phyloP scores from a whole-genome alignment of 192 early-diverging fungal species.

The Coemansia interrupta region DNA sequence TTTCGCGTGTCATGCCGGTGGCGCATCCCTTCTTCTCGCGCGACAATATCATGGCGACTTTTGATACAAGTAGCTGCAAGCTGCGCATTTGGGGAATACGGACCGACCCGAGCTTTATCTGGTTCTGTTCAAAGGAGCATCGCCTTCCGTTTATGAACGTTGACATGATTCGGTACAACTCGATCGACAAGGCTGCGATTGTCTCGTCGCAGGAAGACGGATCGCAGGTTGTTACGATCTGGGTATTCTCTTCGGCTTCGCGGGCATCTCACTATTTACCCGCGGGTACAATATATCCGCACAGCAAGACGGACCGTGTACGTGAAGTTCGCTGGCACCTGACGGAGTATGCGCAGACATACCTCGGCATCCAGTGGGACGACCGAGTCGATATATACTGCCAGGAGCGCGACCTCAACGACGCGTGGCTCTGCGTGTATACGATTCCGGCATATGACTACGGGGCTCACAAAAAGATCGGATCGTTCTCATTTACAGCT shows the following conservation, averaged over 20 bases:
- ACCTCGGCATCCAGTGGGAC: conserved; percentile 51
- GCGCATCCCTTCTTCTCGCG: conserved; percentile 45
- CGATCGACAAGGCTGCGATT: conserved; percentile 54
- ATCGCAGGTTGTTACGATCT: conserved; percentile 40
- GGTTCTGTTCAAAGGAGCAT: conserved; percentile 53
- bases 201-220: conserved; percentile 40
- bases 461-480: conserved; percentile 33
- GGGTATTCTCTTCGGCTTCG: conserved; percentile 55
- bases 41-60: conserved; percentile 52
- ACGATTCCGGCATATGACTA: conserved; percentile 32
- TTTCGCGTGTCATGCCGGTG: conserved; percentile 51
- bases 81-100: conserved; percentile 51
- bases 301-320: conserved; percentile 28
- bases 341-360: conserved; percentile 51
- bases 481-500: conserved; percentile 51
- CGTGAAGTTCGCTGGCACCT: conserved; percentile 52
- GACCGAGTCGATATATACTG: conserved; percentile 46
- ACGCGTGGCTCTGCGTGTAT: conserved; percentile 32
- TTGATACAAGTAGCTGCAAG: conserved; percentile 36
- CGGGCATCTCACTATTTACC: conserved; percentile 50
- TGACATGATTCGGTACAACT: conserved; percentile 54
- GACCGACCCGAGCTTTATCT: conserved; percentile 19
- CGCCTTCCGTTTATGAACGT: conserved; percentile 44
- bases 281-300: conserved; percentile 49
- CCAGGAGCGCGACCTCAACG: conserved; percentile 47